Percentiles rank a stretch among this genome's conserved stretches.
These are phyloP conservation scores for Curvularia sp. DNA, from an alignment of 2,329 filamentous ascomycete species.

Conservation along the genomic window DNA sequence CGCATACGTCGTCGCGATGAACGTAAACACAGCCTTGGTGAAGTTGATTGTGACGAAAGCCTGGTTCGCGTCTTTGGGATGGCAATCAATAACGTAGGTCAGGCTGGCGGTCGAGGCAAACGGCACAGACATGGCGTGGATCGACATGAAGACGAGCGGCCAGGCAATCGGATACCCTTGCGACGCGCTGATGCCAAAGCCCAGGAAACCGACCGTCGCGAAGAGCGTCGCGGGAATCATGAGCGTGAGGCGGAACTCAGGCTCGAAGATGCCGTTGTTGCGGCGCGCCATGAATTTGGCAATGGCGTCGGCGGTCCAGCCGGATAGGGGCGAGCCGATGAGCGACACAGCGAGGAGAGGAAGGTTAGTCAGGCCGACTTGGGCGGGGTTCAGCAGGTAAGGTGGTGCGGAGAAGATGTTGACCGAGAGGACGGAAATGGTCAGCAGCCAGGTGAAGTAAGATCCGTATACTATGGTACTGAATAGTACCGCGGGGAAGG, in stretches of 20 bases:
- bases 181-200: slow-evolving; percentile 51
- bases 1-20: slow-evolving; percentile 78
- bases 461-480: slow-evolving; percentile 59
- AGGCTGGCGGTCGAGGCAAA: slow-evolving; percentile 51
- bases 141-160: slow-evolving; percentile 47
- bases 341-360: slow-evolving; percentile 84
- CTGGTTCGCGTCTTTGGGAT: slow-evolving; percentile 51
- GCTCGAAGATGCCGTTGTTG: slow-evolving; percentile 87
- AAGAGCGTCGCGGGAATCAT: slow-evolving; percentile 45
- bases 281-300: slow-evolving; percentile 73
- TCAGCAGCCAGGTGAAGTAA: slow-evolving; percentile 74
- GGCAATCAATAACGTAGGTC: slow-evolving; percentile 54
- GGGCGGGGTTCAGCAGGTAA: slow-evolving; percentile 79
- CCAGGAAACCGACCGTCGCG: slow-evolving; percentile 51
- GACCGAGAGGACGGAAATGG: slow-evolving; percentile 87
- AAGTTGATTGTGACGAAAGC: slow-evolving; percentile 55
- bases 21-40: slow-evolving; percentile 50
- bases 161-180: slow-evolving; percentile 35
- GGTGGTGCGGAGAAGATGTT: slow-evolving; percentile 82
- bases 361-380: slow-evolving; percentile 78
- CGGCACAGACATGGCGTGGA: slow-evolving; percentile 49
- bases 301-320: slow-evolving; percentile 74
- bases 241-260: slow-evolving; percentile 73
- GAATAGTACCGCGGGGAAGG: slow-evolving; percentile 88
- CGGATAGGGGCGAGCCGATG: slow-evolving; percentile 76